Evolutionary conservation across 768 basidiomycete genomes (phyloP).

Genomic region (Agaricus subrufescens): DNA sequence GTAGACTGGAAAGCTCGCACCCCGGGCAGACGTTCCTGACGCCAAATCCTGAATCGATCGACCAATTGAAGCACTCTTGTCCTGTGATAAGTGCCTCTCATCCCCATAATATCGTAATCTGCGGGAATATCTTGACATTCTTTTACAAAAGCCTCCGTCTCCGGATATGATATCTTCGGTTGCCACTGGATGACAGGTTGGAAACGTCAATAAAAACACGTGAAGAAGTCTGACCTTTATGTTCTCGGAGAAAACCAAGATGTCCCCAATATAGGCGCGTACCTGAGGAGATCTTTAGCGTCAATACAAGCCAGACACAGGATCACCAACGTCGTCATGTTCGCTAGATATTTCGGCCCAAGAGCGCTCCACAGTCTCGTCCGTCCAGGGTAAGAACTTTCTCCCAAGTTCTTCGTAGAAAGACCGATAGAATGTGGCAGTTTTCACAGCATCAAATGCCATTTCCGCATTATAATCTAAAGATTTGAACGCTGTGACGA

Average conservation of each 20-base stretch:
- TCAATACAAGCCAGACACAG: constrained; percentile 1
- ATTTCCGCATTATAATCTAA: constrained; percentile 81
- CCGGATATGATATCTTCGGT: constrained; percentile 58
- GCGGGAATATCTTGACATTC: constrained; percentile 55
- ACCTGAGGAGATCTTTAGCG: constrained; percentile 37
- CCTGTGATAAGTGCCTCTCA: constrained; percentile 59
- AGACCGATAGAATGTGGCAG: constrained; percentile 61
- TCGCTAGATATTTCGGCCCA: constrained; percentile 72
- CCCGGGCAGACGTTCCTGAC: constrained; percentile 65
- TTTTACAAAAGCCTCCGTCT: constrained; percentile 56
- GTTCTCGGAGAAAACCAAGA: constrained; percentile 67
- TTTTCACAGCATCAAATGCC: constrained; percentile 75
- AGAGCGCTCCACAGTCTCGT: constrained; percentile 58
- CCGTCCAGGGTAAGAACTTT: constrained; percentile 78
- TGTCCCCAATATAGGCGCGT: constrained; percentile 69
- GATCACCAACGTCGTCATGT: constrained; percentile 64
- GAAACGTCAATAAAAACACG: not conserved
- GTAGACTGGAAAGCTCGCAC: constrained; percentile 78
- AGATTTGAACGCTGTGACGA: constrained; percentile 56
- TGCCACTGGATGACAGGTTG: constrained; percentile 42
- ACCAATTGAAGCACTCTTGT: constrained; percentile 58
- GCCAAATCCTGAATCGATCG: constrained; percentile 62
- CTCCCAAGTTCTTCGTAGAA: constrained; percentile 73
- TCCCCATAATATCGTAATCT: constrained; percentile 72
- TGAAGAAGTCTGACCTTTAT: constrained; percentile 48